Percentiles rank a stretch among this genome's conserved stretches.
phyloP scores from a whole-genome alignment of 2,329 filamentous ascomycete species.

The Arachnomyces sp. region DNA sequence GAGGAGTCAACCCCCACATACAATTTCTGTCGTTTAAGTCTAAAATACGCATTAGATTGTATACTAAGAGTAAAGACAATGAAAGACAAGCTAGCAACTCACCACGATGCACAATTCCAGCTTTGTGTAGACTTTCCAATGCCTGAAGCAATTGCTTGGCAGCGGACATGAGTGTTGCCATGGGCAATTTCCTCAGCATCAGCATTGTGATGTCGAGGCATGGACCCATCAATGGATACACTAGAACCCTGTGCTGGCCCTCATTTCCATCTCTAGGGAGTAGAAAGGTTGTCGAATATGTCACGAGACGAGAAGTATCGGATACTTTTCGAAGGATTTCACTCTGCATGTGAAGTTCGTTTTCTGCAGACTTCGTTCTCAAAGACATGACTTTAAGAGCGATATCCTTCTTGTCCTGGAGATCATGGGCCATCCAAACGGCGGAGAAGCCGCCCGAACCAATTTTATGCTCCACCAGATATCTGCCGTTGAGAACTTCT shows the following conservation, averaged over 20 bases:
- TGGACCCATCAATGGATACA: conserved; percentile 18
- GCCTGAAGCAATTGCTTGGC: conserved; percentile 20
- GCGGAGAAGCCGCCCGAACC: conserved; percentile 11
- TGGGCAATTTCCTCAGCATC: conserved; percentile 10
- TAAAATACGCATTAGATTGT: conserved; percentile 12
- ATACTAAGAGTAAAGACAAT: background rate
- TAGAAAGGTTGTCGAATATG: conserved; percentile 8
- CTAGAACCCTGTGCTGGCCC: conserved; percentile 10
- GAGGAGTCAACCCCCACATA: conserved; percentile 21
- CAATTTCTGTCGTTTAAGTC: conserved; percentile 22
- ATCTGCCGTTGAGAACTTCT: conserved; percentile 10
- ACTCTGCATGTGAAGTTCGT: conserved; percentile 8
- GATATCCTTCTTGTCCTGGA: conserved; percentile 7
- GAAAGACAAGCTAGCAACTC: too few relatives aligned
- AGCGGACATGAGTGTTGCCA: conserved; percentile 21
- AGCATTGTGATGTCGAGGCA: conserved; percentile 10
- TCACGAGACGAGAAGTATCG: conserved; percentile 10
- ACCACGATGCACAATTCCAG: conserved; percentile 22
- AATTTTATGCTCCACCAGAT: conserved; percentile 11
- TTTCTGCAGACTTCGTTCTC: conserved; percentile 2
- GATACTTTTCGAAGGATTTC: conserved; percentile 7
- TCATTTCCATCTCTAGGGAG: background rate
- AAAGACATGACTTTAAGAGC: conserved; percentile 10
- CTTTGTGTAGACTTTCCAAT: conserved; percentile 19
- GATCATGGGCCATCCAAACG: conserved; percentile 12